Base-by-base conservation (phyloP, 1,284 basidiomycete species). In the Cutaneotrichosporon sp. region DNA sequence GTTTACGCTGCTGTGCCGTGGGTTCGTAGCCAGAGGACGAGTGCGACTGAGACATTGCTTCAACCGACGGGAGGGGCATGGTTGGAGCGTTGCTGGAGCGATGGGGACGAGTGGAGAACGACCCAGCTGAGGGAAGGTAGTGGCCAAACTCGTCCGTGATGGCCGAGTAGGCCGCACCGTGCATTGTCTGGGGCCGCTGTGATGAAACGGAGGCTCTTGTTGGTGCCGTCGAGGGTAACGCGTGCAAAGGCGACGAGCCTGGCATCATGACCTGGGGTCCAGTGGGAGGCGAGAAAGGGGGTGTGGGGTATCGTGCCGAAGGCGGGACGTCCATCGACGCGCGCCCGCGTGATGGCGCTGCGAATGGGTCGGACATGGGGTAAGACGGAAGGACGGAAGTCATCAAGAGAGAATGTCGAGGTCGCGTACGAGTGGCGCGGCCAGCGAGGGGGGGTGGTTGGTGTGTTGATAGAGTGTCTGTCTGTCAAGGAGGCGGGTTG, bases 21-120 rank as follows among this genome's bases (percentile, higher is more conserved):
- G 42, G 51, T 34, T 53, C 51, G 20, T 53, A 36, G 20, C 31
- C 50, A 1, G 72, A 69, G 18, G 68, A 66, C 38, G 47, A 50
- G 18, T 50, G 16, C 18, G 47, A 50, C 22, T 50, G 47, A 18
- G 47, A 16, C 70, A 8, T 72, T 65, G 16, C 59, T 24, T 8
- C 72, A 63, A 14, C 71, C 59, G 16, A 53, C 4, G 69, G 65
- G 24, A 71, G 63, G 29, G 72, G 70, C 68, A 75, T 68, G 10
- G 70, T 67, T n/a, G 68, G 66, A 4, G 69, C 62, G 52, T 66
- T 64, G 24, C 62, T 64, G 13, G 66, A 51, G 43, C 64, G 66
- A 4, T 58, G 56, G 31, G 49, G 33, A 45, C 58, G 38, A 9
- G 51, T 31, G 11, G 59, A 47, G n/a, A 18, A n/a, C 16, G 51